A percentile compares a stretch with the other conserved stretches of the same genome.
These are phyloP conservation scores for Pseudogymnoascus sp. DNA, from an alignment of 2,329 filamentous ascomycete species.

Conservation along the genomic window DNA sequence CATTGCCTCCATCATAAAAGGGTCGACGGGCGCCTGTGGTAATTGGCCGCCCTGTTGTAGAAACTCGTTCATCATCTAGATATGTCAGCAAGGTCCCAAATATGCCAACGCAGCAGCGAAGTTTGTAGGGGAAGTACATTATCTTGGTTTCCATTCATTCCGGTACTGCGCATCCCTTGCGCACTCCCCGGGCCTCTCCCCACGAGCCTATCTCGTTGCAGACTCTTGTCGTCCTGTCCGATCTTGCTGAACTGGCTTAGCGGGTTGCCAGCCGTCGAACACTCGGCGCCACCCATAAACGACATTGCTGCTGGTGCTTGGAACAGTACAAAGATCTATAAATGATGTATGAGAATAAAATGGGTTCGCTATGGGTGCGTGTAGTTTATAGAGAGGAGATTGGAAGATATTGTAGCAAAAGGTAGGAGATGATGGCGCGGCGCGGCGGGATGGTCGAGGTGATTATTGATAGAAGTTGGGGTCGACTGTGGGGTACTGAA, in stretches of 20 bases:
- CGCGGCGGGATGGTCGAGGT: not conserved
- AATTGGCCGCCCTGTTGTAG: constrained; percentile 68
- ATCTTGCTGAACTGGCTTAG: constrained; percentile 97
- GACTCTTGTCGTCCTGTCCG: constrained; percentile 88
- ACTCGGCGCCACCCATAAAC: constrained; percentile 92
- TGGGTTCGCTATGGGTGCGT: not conserved
- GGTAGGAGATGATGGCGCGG: not conserved
- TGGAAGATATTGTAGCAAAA: not conserved
- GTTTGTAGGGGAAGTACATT: constrained; percentile 41
- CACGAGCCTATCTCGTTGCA: constrained; percentile 84
- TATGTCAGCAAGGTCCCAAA: constrained; percentile 15
- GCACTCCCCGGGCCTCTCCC: constrained; percentile 66
- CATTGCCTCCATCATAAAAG: constrained; percentile 24
- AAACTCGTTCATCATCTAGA: constrained; percentile 87
- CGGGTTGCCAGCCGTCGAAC: constrained; percentile 92
- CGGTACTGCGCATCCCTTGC: constrained; percentile 70
- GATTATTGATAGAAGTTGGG: constrained; percentile 1
- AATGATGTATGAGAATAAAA: not conserved
- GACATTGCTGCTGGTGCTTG: constrained; percentile 59
- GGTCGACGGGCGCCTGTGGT: constrained; percentile 42
- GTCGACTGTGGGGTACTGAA: constrained; percentile 9
- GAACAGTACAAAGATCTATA: not conserved
- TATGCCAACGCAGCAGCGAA: not conserved
- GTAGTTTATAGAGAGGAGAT: not conserved
- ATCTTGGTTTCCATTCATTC: constrained; percentile 55